Percentiles rank a stretch among this genome's conserved stretches.
These are phyloP conservation scores for Trypanosoma rangeli DNA, from an alignment of 208 protist genomes.

Conservation along the genomic window DNA sequence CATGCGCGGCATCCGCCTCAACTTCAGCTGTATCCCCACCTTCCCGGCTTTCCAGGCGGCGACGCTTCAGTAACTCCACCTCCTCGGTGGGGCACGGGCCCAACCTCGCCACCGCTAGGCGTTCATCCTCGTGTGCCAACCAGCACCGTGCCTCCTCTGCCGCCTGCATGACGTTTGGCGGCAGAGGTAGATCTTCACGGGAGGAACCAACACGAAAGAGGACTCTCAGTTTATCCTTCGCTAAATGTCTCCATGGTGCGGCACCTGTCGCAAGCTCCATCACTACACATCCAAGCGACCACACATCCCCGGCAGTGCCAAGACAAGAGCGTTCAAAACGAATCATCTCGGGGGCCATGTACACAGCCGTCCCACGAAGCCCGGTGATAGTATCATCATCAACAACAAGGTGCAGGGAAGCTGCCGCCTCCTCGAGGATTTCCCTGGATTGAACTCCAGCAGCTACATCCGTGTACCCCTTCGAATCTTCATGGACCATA, in stretches of 20 bases:
- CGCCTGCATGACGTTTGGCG: slow-evolving; percentile 48
- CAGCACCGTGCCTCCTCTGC: slow-evolving; percentile 42
- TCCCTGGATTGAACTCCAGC: background rate
- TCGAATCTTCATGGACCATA: background rate
- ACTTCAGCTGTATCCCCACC: background rate
- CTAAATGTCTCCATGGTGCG: slow-evolving; percentile 29
- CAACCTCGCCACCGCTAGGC: background rate
- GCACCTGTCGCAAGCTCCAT: slow-evolving; percentile 42
- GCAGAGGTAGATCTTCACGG: slow-evolving; percentile 57
- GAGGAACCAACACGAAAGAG: slow-evolving; percentile 37
- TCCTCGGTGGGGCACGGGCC: too few relatives aligned
- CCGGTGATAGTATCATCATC: slow-evolving; percentile 70
- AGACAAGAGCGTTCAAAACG: slow-evolving; percentile 53
- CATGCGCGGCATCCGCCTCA: background rate
- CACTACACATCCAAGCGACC: slow-evolving; percentile 40
- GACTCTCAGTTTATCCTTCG: slow-evolving; percentile 23
- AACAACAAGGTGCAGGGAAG: slow-evolving; percentile 42
- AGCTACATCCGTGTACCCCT: background rate
- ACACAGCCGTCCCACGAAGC: slow-evolving; percentile 66
- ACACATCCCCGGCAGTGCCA: slow-evolving; percentile 33
- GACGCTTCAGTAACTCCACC: background rate
- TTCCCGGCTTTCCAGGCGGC: background rate
- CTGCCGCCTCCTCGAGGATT: background rate
- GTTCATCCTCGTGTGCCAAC: slow-evolving; percentile 20
- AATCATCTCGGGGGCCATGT: slow-evolving; percentile 65